A percentile compares a stretch with the other conserved stretches of the same genome.
Evolutionary conservation across 2,329 filamentous ascomycete species (phyloP).

Genomic region (Penicillium sp.): DNA sequence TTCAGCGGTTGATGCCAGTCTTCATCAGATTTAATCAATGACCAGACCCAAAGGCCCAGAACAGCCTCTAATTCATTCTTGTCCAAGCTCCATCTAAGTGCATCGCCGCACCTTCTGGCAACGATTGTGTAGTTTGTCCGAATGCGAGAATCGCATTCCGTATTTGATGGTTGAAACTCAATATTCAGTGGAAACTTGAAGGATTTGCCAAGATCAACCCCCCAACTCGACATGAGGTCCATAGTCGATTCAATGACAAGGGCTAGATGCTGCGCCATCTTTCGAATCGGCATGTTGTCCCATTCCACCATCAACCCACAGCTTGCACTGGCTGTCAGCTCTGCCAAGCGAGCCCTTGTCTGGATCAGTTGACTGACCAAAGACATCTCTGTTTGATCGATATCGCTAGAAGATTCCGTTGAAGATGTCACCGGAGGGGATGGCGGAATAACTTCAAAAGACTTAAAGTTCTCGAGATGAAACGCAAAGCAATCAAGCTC

Average conservation of each 20-base stretch:
- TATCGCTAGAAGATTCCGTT: slow-evolving; percentile 6
- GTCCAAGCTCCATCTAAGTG: slow-evolving; percentile 32
- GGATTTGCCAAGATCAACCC: slow-evolving; percentile 3
- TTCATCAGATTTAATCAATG: slow-evolving; percentile 28
- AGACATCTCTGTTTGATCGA: neutral
- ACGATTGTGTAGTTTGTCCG: slow-evolving; percentile 22
- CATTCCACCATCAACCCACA: slow-evolving; percentile 23
- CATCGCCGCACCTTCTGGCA: slow-evolving; percentile 27
- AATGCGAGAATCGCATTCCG: neutral
- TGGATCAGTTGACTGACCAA: slow-evolving; percentile 22
- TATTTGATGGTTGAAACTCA: slow-evolving; percentile 16
- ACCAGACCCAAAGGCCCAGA: slow-evolving; percentile 40
- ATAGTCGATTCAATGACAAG: slow-evolving; percentile 35
- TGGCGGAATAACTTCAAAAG: slow-evolving; percentile 25
- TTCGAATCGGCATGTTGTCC: slow-evolving; percentile 36
- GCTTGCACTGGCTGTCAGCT: slow-evolving; percentile 23
- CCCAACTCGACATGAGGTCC: slow-evolving; percentile 34
- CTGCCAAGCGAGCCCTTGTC: slow-evolving; percentile 30
- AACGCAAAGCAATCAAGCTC: slow-evolving; percentile 41
- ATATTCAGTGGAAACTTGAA: slow-evolving; percentile 28
- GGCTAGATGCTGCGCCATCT: slow-evolving; percentile 27
- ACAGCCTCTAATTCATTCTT: slow-evolving; percentile 37
- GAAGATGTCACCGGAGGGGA: slow-evolving; percentile 7
- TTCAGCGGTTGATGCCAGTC: slow-evolving; percentile 23
- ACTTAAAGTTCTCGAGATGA: slow-evolving; percentile 30